Base-by-base conservation (phyloP, 139 green algal genomes). In the Chlamydomonas incerta region DNA sequence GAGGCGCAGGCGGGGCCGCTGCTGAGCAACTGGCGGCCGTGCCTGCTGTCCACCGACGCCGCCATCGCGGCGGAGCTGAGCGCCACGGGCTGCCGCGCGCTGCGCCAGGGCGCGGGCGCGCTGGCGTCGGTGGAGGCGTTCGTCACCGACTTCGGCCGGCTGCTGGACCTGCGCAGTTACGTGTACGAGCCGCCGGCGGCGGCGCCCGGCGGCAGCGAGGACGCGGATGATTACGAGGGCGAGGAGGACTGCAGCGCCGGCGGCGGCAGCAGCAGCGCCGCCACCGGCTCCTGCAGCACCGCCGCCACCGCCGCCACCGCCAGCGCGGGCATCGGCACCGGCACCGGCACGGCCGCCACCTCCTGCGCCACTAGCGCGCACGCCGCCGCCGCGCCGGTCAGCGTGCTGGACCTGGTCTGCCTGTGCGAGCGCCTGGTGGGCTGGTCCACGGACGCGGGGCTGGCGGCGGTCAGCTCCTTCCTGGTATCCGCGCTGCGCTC, bases 111-210 rank as follows among this genome's bases (percentile, higher is more conserved):
- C 15, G 46, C 63, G 0, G 47, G 20, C 3, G 79, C 65, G 5
- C 41, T 85, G 65, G 79, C 46, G 3, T 67, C 65, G 8, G 5
- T 85, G 2, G 65, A 75, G 41, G 65, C 79, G 18, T 74, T 75
- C 46, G 33, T 75, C 0, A 35, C 34, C 41, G 79, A 85, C 66
- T 33, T 75, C 4, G 79, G 79, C 31, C 79, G 46, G 8, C 37
- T 85, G 65, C 79, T 85, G 2, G 79, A 85, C 66, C 60, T 57
- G 65, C 79, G 79, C 1, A 76, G 55, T 33, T 83, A 71, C n/a
- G 47, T 24, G 13, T 72, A 50, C 41, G 41, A 50, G 41, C 41
- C 41, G 41, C 41, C 8, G 41, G 6, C 41, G 41, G 41, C 41
- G 8, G 41, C 41, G 41, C 6, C n/a, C 33, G 18, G 26, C 67